Percentiles rank a stretch among this genome's conserved stretches.
Conservation (phyloP, 345 rosid genomes). For the Physaria fendleri region DNA sequence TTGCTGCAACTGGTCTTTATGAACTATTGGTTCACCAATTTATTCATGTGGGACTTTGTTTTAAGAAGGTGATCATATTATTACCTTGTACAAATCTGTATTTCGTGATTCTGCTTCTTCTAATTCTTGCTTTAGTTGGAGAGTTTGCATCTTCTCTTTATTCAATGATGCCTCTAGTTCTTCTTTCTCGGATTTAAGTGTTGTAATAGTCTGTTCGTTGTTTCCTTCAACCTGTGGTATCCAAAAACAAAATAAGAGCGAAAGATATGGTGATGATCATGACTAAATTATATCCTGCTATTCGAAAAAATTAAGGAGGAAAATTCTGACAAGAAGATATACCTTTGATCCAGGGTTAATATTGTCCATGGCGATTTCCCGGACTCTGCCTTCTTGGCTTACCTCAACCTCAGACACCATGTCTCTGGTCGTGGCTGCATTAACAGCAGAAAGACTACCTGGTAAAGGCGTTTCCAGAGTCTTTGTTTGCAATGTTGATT, state of each 20-base stretch:
- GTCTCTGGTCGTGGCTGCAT: constrained; percentile 68
- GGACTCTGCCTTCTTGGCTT: constrained; percentile 75
- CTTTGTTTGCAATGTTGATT: constrained; percentile 74
- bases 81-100: constrained; percentile 73
- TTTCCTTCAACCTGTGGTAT: constrained; percentile 43
- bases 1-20: constrained; percentile 3
- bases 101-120: constrained; percentile 59
- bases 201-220: constrained; percentile 37
- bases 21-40: constrained; percentile 6
- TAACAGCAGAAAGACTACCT: constrained; percentile 74
- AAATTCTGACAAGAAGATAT: constrained; percentile 16
- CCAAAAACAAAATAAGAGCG: background rate
- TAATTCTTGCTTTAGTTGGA: constrained; percentile 68
- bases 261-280: too few species aligned
- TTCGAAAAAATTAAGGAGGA: background rate
- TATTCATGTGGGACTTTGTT: constrained; percentile 3
- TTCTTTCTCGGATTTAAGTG: constrained; percentile 65
- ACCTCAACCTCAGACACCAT: constrained; percentile 70
- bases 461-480: constrained; percentile 49
- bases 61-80: background rate
- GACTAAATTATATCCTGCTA: too few species aligned
- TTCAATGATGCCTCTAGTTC: constrained; percentile 56
- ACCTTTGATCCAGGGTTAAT: constrained; percentile 52
- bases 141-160: constrained; percentile 62
- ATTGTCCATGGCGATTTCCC: constrained; percentile 83